Conservation (phyloP, 495 filamentous ascomycete genomes). For the Melanomma pulvis-pyrius region DNA sequence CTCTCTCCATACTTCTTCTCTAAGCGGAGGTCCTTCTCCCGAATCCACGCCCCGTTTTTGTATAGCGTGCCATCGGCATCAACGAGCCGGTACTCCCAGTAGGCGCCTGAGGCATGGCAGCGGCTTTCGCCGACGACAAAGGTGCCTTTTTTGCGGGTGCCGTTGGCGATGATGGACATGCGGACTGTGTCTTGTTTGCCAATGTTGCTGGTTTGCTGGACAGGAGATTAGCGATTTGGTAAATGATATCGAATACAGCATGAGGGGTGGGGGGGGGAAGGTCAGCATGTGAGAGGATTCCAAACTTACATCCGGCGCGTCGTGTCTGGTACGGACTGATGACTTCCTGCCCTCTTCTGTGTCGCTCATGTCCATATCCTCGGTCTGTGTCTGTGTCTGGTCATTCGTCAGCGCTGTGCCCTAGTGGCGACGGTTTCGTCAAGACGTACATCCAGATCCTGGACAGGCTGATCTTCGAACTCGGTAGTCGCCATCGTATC, state of each 20-base stretch:
- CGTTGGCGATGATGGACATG: constrained; percentile 20
- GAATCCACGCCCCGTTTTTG: constrained; percentile 24
- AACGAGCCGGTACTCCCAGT: constrained; percentile 28
- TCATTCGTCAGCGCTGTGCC: constrained; percentile 32
- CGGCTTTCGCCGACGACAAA: constrained; percentile 12
- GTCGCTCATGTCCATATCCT: constrained; percentile 9
- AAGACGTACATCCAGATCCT: constrained; percentile 13
- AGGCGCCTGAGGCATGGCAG: not conserved
- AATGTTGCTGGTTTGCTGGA: constrained; percentile 11
- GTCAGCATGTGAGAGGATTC: not conserved
- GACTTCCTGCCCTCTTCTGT: constrained; percentile 12
- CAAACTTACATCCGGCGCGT: constrained; percentile 6
- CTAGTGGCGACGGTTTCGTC: constrained; percentile 13
- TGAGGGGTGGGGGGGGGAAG: not conserved
- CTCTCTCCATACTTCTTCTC: not conserved
- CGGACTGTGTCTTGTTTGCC: constrained; percentile 17
- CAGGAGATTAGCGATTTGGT: too few species aligned
- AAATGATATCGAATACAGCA: too few species aligned
- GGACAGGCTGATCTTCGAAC: constrained; percentile 18
- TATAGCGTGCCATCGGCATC: constrained; percentile 2
- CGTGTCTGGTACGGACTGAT: not conserved
- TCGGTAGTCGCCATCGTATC: constrained; percentile 20
- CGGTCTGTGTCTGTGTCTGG: constrained; percentile 6
- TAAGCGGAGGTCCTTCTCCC: constrained; percentile 17
- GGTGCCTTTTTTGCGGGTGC: constrained; percentile 18